phyloP scores from a whole-genome alignment of 768 basidiomycete genomes.

The Agaricus sinodeliciosus region DNA sequence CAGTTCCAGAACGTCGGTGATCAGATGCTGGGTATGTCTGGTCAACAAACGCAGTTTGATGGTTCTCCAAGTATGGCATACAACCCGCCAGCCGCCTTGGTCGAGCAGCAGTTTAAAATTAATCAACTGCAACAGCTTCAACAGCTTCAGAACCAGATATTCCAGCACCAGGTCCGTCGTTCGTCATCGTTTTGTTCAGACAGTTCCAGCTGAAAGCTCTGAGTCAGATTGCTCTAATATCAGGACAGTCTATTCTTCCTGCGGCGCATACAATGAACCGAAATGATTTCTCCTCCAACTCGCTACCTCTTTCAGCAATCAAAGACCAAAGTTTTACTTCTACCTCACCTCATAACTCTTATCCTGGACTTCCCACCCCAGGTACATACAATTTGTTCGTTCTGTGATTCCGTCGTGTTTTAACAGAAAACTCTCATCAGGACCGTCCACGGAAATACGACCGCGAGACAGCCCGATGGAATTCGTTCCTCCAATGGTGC shows the following conservation, averaged over 20 bases:
- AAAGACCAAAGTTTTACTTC: background rate
- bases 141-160: conserved; percentile 77
- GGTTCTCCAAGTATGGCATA: conserved; percentile 11
- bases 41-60: background rate
- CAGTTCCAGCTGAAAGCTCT: background rate
- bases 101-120: conserved; percentile 76
- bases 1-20: conserved; percentile 39
- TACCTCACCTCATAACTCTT: background rate
- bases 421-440: conserved; percentile 21
- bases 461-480: conserved; percentile 49
- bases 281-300: conserved; percentile 19
- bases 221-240: conserved; percentile 62
- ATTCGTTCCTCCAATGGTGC: conserved; percentile 57
- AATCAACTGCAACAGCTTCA: conserved; percentile 72
- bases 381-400: conserved; percentile 13
- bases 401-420: too few relatives aligned
- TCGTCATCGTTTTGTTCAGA: conserved; percentile 7
- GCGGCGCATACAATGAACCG: conserved; percentile 33
- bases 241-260: conserved; percentile 27
- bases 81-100: conserved; percentile 47
- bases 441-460: conserved; percentile 60
- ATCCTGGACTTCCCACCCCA: conserved; percentile 25
- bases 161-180: conserved; percentile 76
- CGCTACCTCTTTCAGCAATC: conserved; percentile 5
- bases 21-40: conserved; percentile 14